These are phyloP conservation scores for Oryza meridionalis DNA, from an alignment of 176 grass and related monocot genomes.

Conservation along the genomic window DNA sequence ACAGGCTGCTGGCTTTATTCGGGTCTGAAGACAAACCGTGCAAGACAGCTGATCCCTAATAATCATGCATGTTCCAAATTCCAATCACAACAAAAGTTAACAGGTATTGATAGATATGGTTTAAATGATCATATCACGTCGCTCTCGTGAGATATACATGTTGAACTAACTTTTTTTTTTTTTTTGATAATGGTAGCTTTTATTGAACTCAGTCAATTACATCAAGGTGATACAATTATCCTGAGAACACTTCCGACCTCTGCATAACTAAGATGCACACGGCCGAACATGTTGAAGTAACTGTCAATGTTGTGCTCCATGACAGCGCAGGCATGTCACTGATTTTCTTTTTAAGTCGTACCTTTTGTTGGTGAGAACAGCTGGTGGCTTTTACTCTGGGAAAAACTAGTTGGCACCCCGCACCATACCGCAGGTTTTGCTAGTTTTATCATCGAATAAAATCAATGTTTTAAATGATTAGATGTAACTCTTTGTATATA, in stretches of 20 bases:
- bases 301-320: background rate
- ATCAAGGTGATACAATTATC: too few relatives aligned
- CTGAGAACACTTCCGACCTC: too few relatives aligned
- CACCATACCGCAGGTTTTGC: too few relatives aligned
- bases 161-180: too few relatives aligned
- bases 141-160: background rate
- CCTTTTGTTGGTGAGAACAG: background rate
- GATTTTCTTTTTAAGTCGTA: background rate
- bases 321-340: background rate
- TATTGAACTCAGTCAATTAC: too few relatives aligned
- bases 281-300: background rate
- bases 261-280: too few relatives aligned
- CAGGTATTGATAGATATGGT: too few relatives aligned
- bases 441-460: too few relatives aligned
- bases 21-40: background rate
- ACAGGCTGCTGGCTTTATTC: background rate
- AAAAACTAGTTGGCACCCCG: background rate
- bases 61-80: background rate
- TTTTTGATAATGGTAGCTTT: too few relatives aligned
- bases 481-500: too few relatives aligned
- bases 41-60: slow-evolving; percentile 6
- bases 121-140: background rate
- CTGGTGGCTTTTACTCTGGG: background rate
- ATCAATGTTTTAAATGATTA: too few relatives aligned
- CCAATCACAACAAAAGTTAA: background rate